Percentiles rank a stretch among this genome's conserved stretches.
Evolutionary conservation across 495 filamentous ascomycete genomes (phyloP).

Genomic region (Ramalina peruviana): DNA sequence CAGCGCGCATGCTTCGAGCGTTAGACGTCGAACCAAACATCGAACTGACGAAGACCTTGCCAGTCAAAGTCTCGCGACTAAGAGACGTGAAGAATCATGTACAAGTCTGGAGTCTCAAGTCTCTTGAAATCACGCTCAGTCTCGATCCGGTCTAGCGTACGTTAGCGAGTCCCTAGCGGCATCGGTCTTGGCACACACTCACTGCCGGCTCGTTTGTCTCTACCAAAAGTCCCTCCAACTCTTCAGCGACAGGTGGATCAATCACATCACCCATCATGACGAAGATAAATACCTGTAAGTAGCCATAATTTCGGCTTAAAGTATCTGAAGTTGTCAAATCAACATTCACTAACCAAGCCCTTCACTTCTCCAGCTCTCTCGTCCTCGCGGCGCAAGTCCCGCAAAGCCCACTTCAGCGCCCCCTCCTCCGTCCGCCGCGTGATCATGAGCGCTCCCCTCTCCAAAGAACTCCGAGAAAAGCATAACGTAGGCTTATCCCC

Average conservation of each 20-base stretch:
- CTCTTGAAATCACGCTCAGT: neutral
- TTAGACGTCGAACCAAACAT: no score
- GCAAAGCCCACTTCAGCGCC: conserved; percentile 91
- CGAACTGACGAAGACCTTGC: no score
- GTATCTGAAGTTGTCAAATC: neutral
- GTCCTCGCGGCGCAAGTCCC: conserved; percentile 90
- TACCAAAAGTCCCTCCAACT: neutral
- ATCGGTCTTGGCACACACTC: conserved; percentile 13
- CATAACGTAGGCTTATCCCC: conserved; percentile 55
- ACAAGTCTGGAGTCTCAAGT: neutral
- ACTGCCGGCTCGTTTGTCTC: neutral
- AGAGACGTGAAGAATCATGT: neutral
- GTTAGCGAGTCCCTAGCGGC: conserved; percentile 1
- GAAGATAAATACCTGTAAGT: conserved; percentile 17
- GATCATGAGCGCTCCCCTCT: conserved; percentile 87
- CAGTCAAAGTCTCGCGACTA: no score
- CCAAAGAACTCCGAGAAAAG: conserved; percentile 92
- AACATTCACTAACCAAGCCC: neutral
- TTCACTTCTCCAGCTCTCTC: conserved; percentile 37
- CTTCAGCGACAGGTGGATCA: neutral
- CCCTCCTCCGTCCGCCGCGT: conserved; percentile 81
- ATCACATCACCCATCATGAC: conserved; percentile 12
- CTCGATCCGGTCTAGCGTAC: neutral
- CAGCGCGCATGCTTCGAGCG: neutral
- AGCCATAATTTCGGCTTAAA: neutral